Evolutionary conservation across 768 basidiomycete genomes (phyloP).

Genomic region (Exsudoporus frostii): DNA sequence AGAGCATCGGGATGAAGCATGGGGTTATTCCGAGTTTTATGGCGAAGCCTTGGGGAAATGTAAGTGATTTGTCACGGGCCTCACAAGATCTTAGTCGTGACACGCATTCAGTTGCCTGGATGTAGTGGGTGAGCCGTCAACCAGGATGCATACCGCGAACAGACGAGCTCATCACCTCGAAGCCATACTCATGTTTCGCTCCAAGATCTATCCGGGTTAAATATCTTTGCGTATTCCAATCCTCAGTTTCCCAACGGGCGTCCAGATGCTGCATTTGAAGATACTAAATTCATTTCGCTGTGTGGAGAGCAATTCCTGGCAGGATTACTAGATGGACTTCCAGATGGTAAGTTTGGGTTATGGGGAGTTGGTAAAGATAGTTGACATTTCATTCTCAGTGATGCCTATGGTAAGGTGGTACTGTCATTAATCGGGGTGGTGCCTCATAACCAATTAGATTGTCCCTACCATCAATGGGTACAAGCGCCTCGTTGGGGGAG

Average conservation of each 20-base stretch:
- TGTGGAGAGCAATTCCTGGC: constrained; percentile 93
- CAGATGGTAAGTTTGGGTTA: constrained; percentile 60
- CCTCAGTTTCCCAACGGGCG: constrained; percentile 62
- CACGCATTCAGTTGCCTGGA: constrained; percentile 70
- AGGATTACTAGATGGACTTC: constrained; percentile 83
- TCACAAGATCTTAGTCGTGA: constrained; percentile 2
- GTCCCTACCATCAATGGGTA: constrained; percentile 96
- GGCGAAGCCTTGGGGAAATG: constrained; percentile 96
- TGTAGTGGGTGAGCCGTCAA: constrained; percentile 73
- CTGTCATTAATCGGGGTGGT: neutral
- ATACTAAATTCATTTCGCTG: constrained; percentile 81
- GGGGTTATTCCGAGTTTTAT: constrained; percentile 94
- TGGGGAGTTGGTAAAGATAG: neutral
- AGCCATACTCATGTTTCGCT: constrained; percentile 94
- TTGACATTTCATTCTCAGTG: constrained; percentile 41
- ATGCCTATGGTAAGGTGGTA: constrained; percentile 70
- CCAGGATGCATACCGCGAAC: constrained; percentile 8
- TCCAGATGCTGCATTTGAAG: constrained; percentile 66
- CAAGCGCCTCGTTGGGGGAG: constrained; percentile 92
- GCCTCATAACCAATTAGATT: constrained; percentile 40
- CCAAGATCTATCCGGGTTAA: constrained; percentile 61
- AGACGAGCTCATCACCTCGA: constrained; percentile 1
- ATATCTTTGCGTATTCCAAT: constrained; percentile 74
- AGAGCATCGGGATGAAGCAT: constrained; percentile 87
- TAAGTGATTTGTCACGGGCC: constrained; percentile 36